Conservation (phyloP, 1,284 basidiomycete genomes). For the Pisolithus thermaeus region DNA sequence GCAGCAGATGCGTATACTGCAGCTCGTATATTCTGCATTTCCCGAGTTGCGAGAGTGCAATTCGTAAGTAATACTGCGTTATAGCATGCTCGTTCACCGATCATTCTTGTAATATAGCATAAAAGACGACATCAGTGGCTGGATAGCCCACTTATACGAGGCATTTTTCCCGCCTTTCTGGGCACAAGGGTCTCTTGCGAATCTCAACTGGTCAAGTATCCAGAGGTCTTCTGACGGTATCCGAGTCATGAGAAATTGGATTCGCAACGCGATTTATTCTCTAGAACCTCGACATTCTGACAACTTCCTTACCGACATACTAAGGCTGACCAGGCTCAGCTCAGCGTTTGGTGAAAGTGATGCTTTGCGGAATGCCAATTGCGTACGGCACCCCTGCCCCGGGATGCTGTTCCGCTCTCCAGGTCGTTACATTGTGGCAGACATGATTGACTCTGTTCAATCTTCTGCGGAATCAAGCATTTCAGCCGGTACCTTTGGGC, state of each 20-base stretch:
- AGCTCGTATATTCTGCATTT: background rate
- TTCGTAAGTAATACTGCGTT: constrained; percentile 14
- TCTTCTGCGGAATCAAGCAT: no score
- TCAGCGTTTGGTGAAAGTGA: constrained; percentile 24
- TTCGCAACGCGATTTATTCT: constrained; percentile 30
- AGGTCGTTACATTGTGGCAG: constrained; percentile 19
- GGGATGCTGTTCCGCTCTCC: constrained; percentile 4
- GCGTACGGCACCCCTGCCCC: constrained; percentile 9
- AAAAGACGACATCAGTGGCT: constrained; percentile 17
- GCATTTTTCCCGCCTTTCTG: constrained; percentile 32
- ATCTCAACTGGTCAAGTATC: constrained; percentile 30
- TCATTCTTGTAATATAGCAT: background rate
- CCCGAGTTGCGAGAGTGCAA: constrained; percentile 9
- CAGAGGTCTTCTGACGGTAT: constrained; percentile 32
- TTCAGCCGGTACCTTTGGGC: no score
- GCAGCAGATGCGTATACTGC: no score
- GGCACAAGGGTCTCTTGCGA: constrained; percentile 31
- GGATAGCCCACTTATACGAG: constrained; percentile 19
- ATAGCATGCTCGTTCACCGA: background rate
- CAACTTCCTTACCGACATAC: constrained; percentile 26
- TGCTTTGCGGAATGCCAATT: constrained; percentile 17
- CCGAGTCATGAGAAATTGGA: constrained; percentile 36
- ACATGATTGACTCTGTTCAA: background rate
- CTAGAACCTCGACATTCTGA: constrained; percentile 9
- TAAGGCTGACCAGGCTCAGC: constrained; percentile 27